These are phyloP conservation scores for Ploettnerulaceae sp. DNA, from an alignment of 2,329 filamentous ascomycete species.

Conservation along the genomic window DNA sequence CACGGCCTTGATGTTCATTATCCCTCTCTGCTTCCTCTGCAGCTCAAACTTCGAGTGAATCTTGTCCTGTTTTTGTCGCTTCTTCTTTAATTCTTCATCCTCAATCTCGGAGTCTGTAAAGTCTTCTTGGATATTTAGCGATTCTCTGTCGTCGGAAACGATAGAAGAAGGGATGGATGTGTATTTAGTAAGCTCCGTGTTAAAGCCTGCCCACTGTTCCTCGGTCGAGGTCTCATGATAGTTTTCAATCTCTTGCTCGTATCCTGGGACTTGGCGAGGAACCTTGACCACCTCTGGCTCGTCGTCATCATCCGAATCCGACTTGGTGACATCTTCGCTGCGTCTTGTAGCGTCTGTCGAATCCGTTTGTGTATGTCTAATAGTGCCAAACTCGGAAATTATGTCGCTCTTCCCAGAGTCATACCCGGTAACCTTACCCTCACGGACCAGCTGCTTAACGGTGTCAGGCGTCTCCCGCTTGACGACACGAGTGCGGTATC, in stretches of 20 bases:
- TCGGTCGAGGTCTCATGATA: slow-evolving; percentile 6
- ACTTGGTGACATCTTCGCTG: background rate
- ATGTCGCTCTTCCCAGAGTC: slow-evolving; percentile 3
- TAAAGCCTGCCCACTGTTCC: slow-evolving; percentile 13
- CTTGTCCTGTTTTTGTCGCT: slow-evolving; percentile 21
- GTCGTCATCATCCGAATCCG: slow-evolving; percentile 8
- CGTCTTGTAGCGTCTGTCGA: slow-evolving; percentile 3
- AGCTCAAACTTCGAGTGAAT: slow-evolving; percentile 15
- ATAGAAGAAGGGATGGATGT: slow-evolving; percentile 10
- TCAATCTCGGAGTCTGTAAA: slow-evolving; percentile 23
- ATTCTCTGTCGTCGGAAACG: slow-evolving; percentile 11
- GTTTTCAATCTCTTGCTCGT: slow-evolving; percentile 17
- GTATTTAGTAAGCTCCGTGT: slow-evolving; percentile 13
- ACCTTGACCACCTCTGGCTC: slow-evolving; percentile 13
- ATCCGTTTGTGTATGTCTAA: slow-evolving; percentile 1
- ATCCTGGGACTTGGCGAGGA: slow-evolving; percentile 15
- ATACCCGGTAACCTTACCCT: slow-evolving; percentile 9
- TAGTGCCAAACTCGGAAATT: slow-evolving; percentile 3
- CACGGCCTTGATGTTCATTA: slow-evolving; percentile 21
- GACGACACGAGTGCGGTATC: slow-evolving; percentile 17
- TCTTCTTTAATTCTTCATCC: slow-evolving; percentile 21
- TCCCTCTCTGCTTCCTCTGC: slow-evolving; percentile 17
- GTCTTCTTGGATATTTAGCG: slow-evolving; percentile 17
- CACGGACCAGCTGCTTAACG: slow-evolving; percentile 12
- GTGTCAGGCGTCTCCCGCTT: slow-evolving; percentile 15